Evolutionary conservation across 2,329 filamentous ascomycete genomes (phyloP).

Genomic region (Teratosphaeria nubilosa): DNA sequence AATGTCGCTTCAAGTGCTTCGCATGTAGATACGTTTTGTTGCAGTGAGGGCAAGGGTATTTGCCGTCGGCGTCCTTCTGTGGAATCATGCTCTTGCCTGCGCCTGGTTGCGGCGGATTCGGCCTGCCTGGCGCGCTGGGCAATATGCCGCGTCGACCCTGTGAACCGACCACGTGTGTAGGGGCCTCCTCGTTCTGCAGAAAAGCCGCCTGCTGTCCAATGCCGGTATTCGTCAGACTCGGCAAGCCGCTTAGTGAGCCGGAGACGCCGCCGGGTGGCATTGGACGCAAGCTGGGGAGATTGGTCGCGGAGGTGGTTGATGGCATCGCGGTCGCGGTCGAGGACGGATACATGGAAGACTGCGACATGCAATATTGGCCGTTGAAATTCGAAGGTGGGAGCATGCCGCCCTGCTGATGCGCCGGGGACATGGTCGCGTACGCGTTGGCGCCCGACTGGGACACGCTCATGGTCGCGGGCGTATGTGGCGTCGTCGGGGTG

Average conservation of each 20-base stretch:
- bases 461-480: conserved; percentile 22
- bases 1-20: conserved; percentile 94
- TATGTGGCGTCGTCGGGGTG: conserved; percentile 25
- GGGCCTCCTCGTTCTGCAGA: conserved; percentile 36
- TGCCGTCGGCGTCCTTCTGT: conserved; percentile 91
- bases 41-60: conserved; percentile 96
- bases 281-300: conserved; percentile 31
- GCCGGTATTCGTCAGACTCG: conserved; percentile 24
- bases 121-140: conserved; percentile 78
- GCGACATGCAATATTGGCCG: conserved; percentile 18
- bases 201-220: conserved; percentile 25
- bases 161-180: conserved; percentile 87
- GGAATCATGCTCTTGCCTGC: conserved; percentile 74
- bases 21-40: conserved; percentile 96
- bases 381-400: conserved; percentile 23
- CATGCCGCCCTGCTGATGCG: conserved; percentile 21
- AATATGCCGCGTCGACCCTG: conserved; percentile 87
- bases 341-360: conserved; percentile 21
- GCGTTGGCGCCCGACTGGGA: conserved; percentile 16
- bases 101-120: conserved; percentile 62
- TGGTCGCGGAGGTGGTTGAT: conserved; percentile 11
- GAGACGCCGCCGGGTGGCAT: conserved; percentile 32
- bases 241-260: conserved; percentile 23
- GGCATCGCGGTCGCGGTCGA: conserved; percentile 24
- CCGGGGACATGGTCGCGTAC: conserved; percentile 22